phyloP scores from a whole-genome alignment of 2,329 filamentous ascomycete genomes.

The Cordyceps cicadae region DNA sequence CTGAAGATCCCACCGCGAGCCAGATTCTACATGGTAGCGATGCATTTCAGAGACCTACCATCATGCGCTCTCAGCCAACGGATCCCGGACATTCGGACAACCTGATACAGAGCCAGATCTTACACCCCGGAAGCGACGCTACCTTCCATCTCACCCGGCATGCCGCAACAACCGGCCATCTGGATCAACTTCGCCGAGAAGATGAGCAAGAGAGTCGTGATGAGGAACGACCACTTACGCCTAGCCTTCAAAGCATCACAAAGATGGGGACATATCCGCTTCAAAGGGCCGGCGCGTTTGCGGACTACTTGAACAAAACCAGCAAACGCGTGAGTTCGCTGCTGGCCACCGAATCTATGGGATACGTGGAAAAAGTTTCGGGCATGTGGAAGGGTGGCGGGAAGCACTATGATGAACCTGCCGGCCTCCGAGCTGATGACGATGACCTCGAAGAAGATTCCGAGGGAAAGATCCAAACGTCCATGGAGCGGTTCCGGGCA shows the following conservation, averaged over 20 bases:
- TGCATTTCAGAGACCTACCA: slow-evolving; percentile 73
- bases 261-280: slow-evolving; percentile 67
- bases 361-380: slow-evolving; percentile 92
- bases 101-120: slow-evolving; percentile 14
- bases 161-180: slow-evolving; percentile 8
- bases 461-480: slow-evolving; percentile 56
- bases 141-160: slow-evolving; percentile 1
- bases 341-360: slow-evolving; percentile 85
- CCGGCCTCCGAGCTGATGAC: slow-evolving; percentile 44
- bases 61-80: slow-evolving; percentile 40
- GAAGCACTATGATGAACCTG: slow-evolving; percentile 70
- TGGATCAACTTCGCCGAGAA: slow-evolving; percentile 2
- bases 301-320: slow-evolving; percentile 71
- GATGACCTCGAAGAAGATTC: slow-evolving; percentile 48
- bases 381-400: slow-evolving; percentile 93
- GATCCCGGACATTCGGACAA: slow-evolving; percentile 39
- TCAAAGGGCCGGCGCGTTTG: slow-evolving; percentile 74
- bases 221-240: slow-evolving; percentile 21
- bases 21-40: slow-evolving; percentile 83
- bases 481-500: slow-evolving; percentile 74
- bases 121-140: background rate
- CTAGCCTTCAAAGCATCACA: slow-evolving; percentile 43
- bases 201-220: background rate
- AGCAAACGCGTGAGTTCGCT: slow-evolving; percentile 75
- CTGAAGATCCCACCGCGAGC: slow-evolving; percentile 77